These are phyloP conservation scores for Orbilia oligospora DNA, from an alignment of 2,329 filamentous ascomycete species.

Conservation along the genomic window DNA sequence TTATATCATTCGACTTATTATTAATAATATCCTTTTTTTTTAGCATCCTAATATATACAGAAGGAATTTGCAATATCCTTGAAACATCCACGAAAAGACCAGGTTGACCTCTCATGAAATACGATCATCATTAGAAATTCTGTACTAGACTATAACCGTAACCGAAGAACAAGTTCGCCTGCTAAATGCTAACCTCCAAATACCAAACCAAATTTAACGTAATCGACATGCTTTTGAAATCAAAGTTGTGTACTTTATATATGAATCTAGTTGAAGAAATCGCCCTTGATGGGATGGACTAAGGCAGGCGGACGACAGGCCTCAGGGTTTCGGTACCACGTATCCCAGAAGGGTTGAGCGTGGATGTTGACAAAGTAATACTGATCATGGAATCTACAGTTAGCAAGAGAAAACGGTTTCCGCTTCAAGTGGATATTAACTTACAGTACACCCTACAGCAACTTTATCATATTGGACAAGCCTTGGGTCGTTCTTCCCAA, in stretches of 20 bases:
- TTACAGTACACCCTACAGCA: slow-evolving; percentile 31
- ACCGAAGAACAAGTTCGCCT: slow-evolving; percentile 3
- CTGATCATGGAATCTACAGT: background rate
- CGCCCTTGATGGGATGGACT: slow-evolving; percentile 25
- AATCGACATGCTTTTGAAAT: background rate
- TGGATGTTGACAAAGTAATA: slow-evolving; percentile 40
- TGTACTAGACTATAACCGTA: background rate
- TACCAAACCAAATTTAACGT: background rate
- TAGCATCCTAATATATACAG: slow-evolving; percentile 3
- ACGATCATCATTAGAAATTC: background rate
- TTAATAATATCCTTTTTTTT: background rate
- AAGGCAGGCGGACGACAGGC: slow-evolving; percentile 19
- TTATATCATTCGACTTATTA: background rate
- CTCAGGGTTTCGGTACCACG: slow-evolving; percentile 6
- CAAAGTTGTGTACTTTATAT: too few relatives aligned
- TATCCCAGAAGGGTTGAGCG: slow-evolving; percentile 33
- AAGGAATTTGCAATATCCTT: background rate
- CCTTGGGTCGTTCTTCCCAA: slow-evolving; percentile 31
- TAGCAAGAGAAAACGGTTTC: background rate
- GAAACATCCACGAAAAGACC: background rate
- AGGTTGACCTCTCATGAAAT: background rate
- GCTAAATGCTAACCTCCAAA: slow-evolving; percentile 17
- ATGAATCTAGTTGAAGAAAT: slow-evolving; percentile 23
- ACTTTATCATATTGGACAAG: slow-evolving; percentile 27
- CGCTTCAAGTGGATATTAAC: background rate